phyloP scores from a whole-genome alignment of 306 rosid species.

The Corylus americana region DNA sequence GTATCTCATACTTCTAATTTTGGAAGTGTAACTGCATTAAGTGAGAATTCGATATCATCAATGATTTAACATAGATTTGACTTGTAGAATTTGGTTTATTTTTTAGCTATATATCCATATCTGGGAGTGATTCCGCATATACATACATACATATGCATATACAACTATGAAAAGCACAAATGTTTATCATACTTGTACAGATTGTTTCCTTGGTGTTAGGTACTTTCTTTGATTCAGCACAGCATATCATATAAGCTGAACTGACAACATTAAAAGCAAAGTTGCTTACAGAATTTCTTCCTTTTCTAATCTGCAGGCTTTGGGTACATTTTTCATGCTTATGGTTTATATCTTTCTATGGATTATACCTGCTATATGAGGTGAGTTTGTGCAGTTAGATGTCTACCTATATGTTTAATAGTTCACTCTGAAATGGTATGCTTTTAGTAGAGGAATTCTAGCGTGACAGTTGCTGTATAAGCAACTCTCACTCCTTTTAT shows the following conservation, averaged over 20 bases:
- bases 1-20: no score
- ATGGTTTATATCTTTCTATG: slow-evolving; percentile 83
- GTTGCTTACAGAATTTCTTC: slow-evolving; percentile 31
- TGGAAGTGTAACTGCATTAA: no score
- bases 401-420: slow-evolving; percentile 5
- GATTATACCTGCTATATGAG: slow-evolving; percentile 70
- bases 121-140: not conserved
- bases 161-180: not conserved
- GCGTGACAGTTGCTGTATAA: not conserved
- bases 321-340: slow-evolving; percentile 87
- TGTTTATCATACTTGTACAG: not conserved
- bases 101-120: not conserved
- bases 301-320: slow-evolving; percentile 58
- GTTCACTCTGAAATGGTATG: not conserved
- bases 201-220: not conserved
- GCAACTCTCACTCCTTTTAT: not conserved
- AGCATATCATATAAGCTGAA: not conserved
- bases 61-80: no score
- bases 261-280: not conserved
- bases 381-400: slow-evolving; percentile 44
- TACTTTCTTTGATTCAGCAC: not conserved
- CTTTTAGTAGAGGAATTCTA: not conserved
- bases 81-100: not conserved
- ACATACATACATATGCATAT: not conserved
- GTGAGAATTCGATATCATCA: no score